Evolutionary conservation across 805 yeast species (phyloP).

Genomic region (Candida sphagnicola): DNA sequence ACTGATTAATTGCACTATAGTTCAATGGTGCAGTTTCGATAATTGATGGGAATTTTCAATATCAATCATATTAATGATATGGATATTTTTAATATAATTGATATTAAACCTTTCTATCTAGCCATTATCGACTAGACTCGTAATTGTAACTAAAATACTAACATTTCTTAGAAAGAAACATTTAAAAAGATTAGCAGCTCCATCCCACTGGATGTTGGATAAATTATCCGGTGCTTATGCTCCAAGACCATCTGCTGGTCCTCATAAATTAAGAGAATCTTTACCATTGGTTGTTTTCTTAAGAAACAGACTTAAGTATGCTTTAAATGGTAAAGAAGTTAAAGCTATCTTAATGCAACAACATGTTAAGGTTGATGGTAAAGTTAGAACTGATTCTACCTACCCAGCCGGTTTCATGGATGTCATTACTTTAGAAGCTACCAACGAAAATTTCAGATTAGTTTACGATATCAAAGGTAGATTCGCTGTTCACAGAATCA

Average conservation of each 20-base stretch:
- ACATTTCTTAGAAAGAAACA: slow-evolving; percentile 82
- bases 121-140: background rate
- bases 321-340: slow-evolving; percentile 98
- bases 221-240: slow-evolving; percentile 99
- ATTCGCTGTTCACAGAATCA: slow-evolving; percentile 99
- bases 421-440: slow-evolving; percentile 94
- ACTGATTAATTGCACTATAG: too few relatives aligned
- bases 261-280: slow-evolving; percentile 98
- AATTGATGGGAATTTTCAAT: background rate
- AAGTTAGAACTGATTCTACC: slow-evolving; percentile 98
- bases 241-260: slow-evolving; percentile 99
- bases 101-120: background rate
- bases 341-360: slow-evolving; percentile 98
- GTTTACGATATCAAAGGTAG: slow-evolving; percentile 98
- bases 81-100: background rate
- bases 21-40: background rate
- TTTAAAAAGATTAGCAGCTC: slow-evolving; percentile 99
- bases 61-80: background rate
- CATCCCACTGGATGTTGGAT: slow-evolving; percentile 99
- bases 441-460: slow-evolving; percentile 99
- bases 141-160: slow-evolving; percentile 17
- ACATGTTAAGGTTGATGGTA: slow-evolving; percentile 97
- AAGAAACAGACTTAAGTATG: slow-evolving; percentile 98
- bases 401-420: slow-evolving; percentile 99
- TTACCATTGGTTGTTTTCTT: slow-evolving; percentile 94